Conservation (phyloP, 305 asterid genomes). For the Nicotiana rustica region DNA sequence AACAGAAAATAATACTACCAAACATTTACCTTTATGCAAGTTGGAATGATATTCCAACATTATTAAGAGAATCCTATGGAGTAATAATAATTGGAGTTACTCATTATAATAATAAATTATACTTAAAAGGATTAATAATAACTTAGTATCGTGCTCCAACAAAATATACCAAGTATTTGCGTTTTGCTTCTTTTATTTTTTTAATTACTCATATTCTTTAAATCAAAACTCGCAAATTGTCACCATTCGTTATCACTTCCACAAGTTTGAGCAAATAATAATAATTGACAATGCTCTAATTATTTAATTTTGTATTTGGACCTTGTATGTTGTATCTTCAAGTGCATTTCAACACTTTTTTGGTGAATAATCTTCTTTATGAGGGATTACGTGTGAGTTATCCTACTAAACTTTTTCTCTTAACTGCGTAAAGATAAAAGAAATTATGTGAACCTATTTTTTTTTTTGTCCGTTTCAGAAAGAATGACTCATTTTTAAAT, state of each 20-base stretch:
- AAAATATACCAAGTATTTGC: neutral
- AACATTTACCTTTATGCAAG: slow-evolving; percentile 20
- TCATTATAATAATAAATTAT: neutral
- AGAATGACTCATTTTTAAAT: too few species aligned
- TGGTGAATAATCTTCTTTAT: neutral
- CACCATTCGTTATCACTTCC: neutral
- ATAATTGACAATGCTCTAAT: neutral
- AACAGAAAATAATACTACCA: slow-evolving; percentile 25
- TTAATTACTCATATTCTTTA: neutral
- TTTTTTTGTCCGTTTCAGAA: too few species aligned
- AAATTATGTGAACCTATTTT: too few species aligned
- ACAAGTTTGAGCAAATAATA: neutral
- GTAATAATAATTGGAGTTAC: slow-evolving; percentile 28
- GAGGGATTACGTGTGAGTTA: too few species aligned
- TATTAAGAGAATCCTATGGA: slow-evolving; percentile 33
- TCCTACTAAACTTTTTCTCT: too few species aligned
- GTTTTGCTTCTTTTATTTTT: neutral
- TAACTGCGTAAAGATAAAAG: too few species aligned
- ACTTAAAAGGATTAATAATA: slow-evolving; percentile 13
- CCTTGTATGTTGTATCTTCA: slow-evolving; percentile 8
- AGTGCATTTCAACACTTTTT: neutral
- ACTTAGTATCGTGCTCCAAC: neutral
- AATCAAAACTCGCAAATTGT: neutral
- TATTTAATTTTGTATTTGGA: slow-evolving; percentile 8
- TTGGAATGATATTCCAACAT: slow-evolving; percentile 21